phyloP scores from a whole-genome alignment of 1,284 basidiomycete genomes.

The Cystobasidiaceae sp. region DNA sequence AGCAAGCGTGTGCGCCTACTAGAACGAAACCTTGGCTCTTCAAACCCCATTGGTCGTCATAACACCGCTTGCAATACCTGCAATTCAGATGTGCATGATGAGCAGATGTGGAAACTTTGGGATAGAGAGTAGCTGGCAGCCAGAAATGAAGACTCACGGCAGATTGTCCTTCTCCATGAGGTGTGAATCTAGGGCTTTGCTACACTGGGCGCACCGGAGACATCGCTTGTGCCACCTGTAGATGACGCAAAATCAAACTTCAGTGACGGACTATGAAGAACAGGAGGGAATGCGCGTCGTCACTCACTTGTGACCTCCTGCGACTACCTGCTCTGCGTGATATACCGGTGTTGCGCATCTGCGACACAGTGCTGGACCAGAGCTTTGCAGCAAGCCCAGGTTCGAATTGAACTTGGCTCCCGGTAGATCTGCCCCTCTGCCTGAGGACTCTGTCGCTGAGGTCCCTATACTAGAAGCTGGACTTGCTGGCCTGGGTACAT shows the following conservation, averaged over 20 bases:
- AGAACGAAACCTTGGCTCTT: slow-evolving; percentile 29
- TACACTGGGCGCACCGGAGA: slow-evolving; percentile 30
- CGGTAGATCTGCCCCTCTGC: neutral
- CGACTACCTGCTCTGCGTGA: slow-evolving; percentile 31
- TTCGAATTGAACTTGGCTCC: slow-evolving; percentile 17
- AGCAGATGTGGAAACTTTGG: too few species aligned
- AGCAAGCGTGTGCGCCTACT: neutral
- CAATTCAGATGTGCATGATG: neutral
- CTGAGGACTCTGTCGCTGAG: neutral
- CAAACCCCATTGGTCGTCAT: slow-evolving; percentile 27
- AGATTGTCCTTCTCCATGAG: slow-evolving; percentile 28
- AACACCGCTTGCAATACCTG: slow-evolving; percentile 29
- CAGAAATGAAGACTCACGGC: slow-evolving; percentile 8
- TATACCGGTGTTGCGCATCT: slow-evolving; percentile 28
- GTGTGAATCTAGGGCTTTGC: slow-evolving; percentile 30
- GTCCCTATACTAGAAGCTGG: slow-evolving; percentile 17
- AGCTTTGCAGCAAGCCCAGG: slow-evolving; percentile 4
- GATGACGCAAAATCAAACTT: neutral
- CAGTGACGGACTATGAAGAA: neutral
- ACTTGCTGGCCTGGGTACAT: neutral
- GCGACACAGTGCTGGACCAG: slow-evolving; percentile 24
- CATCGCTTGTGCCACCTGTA: slow-evolving; percentile 33
- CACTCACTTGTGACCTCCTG: slow-evolving; percentile 28
- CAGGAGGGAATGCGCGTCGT: neutral
- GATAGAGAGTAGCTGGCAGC: neutral